Conservation (phyloP, 805 yeast genomes). For the Dipodascopsis uninucleata region DNA sequence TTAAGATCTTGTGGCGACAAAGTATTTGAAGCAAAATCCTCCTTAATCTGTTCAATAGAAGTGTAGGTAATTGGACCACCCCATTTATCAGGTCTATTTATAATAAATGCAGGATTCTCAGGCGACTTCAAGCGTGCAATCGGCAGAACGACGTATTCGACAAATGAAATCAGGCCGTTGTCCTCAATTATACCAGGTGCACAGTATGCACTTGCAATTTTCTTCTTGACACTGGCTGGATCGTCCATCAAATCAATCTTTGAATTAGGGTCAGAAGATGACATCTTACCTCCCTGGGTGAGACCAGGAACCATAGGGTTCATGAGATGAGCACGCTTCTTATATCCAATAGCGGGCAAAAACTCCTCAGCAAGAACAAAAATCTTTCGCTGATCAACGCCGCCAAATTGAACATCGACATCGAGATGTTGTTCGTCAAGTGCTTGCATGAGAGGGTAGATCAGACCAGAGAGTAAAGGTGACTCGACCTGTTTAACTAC, state of each 20-base stretch:
- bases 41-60: conserved; percentile 63
- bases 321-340: conserved; percentile 97
- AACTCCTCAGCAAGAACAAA: conserved; percentile 96
- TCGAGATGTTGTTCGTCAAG: conserved; percentile 87
- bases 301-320: conserved; percentile 98
- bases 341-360: conserved; percentile 81
- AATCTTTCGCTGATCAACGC: conserved; percentile 97
- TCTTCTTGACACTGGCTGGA: conserved; percentile 82
- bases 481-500: conserved; percentile 96
- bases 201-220: conserved; percentile 87
- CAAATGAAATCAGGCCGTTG: conserved; percentile 83
- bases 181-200: conserved; percentile 91
- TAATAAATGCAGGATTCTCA: conserved; percentile 56
- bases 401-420: conserved; percentile 95
- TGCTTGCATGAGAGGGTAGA: conserved; percentile 98
- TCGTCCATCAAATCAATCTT: conserved; percentile 91
- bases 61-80: conserved; percentile 85
- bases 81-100: conserved; percentile 92
- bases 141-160: conserved; percentile 81
- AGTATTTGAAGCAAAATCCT: conserved; percentile 66
- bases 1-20: conserved; percentile 93
- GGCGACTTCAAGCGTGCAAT: conserved; percentile 57
- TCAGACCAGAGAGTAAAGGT: conserved; percentile 87
- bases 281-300: conserved; percentile 95
- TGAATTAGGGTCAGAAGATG: conserved; percentile 97